Evolutionary conservation across 2,329 filamentous ascomycete species (phyloP), one percentile per base, ranked within the genome.

Genomic region (Aaosphaeria arxii): DNA sequence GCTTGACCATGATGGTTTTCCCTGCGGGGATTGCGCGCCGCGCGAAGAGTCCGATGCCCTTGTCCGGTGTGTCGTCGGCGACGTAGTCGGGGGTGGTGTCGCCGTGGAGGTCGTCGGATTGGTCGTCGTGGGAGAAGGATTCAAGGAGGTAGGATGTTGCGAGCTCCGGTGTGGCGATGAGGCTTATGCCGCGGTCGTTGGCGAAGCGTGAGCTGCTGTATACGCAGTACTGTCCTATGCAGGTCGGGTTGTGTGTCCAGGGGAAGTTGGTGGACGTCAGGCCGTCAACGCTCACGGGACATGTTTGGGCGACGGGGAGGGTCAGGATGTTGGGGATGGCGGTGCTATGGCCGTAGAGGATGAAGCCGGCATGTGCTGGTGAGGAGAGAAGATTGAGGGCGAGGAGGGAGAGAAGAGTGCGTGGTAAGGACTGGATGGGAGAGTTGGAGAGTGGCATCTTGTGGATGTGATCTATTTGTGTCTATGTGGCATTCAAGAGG

Each of bases 171-270:
- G 48, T 62, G 0, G 59, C 62, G 11, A 68, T 51, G n/a, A 68
- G 50, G 44, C 58, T 62, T 32, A 68, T 55, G 24, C 64, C 64
- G 3, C 64, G 60, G 7, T 56, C 59, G 17, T 51, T 52, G 32
- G 58, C 58, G 49, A 63, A 66, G 6, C 47, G 32, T 0, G 30
- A 29, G 45, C 63, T 66, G 3, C 62, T 64, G 46, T 62, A 67
- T 7, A 59, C 49, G 49, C 64, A 67, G 5, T 11, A 31, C 9
- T 33, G 40, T 11, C 57, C 33, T 3, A 62, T 48, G 33, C 63
- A 66, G n/a, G 57, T 60, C 5, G 63, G 63, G 29, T 55, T 50
- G 24, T 63, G 56, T 5, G 61, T 66, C 62, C 61, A 64, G 4
- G 61, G 61, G 30, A 66, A 66, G 4, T 58, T 57, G 6, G 57